Evolutionary conservation across 345 rosid species (phyloP).

Genomic region (Viola odorata): DNA sequence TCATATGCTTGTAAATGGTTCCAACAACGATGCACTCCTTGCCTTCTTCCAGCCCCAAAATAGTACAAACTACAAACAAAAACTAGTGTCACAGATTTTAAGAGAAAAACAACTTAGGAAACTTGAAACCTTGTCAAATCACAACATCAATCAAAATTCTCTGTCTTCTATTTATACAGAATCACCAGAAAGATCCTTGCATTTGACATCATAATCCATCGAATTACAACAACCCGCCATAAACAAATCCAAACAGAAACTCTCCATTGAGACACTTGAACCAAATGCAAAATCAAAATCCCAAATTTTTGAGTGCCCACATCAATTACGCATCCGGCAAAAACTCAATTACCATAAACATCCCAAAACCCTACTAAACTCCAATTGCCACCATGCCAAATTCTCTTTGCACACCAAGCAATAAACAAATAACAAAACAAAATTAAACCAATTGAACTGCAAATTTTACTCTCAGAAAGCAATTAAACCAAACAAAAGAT

Average conservation of each 20-base stretch:
- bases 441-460: too few species aligned
- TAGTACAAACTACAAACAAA: slow-evolving; percentile 59
- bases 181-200: too few species aligned
- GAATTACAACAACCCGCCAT: not conserved
- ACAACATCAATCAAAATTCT: slow-evolving; percentile 6
- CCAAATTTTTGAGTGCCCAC: not conserved
- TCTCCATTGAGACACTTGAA: not conserved
- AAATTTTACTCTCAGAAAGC: not conserved
- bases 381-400: too few species aligned
- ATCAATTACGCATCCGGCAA: too few species aligned
- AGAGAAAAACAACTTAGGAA: slow-evolving; percentile 6
- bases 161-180: too few species aligned
- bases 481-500: not conserved
- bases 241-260: not conserved
- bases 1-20: slow-evolving; percentile 90
- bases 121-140: not conserved
- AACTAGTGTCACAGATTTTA: not conserved
- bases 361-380: slow-evolving; percentile 5
- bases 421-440: too few species aligned
- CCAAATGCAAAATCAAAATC: not conserved
- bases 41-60: slow-evolving; percentile 74
- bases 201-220: too few species aligned
- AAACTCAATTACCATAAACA: not conserved
- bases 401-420: too few species aligned
- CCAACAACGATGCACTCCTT: slow-evolving; percentile 87